A percentile compares a stretch with the other conserved stretches of the same genome.
These are phyloP conservation scores for Glycine latifolia DNA, from an alignment of 306 rosid genomes.

Conservation along the genomic window DNA sequence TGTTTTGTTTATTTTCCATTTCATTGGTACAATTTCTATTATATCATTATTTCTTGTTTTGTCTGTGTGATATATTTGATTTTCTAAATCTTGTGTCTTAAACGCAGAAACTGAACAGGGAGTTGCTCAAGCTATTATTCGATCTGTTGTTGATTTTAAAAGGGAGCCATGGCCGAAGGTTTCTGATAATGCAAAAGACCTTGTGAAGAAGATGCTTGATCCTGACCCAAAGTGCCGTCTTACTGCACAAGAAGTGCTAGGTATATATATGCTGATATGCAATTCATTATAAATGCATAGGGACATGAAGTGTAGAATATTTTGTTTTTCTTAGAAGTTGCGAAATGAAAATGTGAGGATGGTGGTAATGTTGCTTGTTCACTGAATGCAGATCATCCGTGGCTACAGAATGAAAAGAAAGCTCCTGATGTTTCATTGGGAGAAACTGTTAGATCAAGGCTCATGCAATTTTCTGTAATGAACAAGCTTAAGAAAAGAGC, in stretches of 20 bases:
- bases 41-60: neutral
- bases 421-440: constrained; percentile 93
- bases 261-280: constrained; percentile 52
- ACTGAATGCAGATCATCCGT: constrained; percentile 82
- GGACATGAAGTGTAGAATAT: constrained; percentile 16
- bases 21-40: constrained; percentile 19
- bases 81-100: constrained; percentile 27
- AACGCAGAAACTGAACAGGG: constrained; percentile 95
- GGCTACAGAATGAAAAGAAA: constrained; percentile 86
- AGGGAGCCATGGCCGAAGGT: constrained; percentile 98
- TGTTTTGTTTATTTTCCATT: constrained; percentile 13
- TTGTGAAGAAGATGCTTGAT: constrained; percentile 92
- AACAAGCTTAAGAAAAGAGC: constrained; percentile 98
- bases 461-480: constrained; percentile 94
- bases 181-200: constrained; percentile 94
- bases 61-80: constrained; percentile 24
- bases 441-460: constrained; percentile 88
- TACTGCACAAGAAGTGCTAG: constrained; percentile 85
- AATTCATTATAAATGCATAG: constrained; percentile 15
- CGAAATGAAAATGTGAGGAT: neutral
- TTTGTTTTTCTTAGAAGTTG: neutral
- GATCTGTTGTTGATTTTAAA: constrained; percentile 87
- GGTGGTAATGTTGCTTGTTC: constrained; percentile 37
- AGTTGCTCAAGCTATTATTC: constrained; percentile 91
- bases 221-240: constrained; percentile 83